Evolutionary conservation across 1,139 yeast species (phyloP).

Genomic region (Saccharomyces hybrid): DNA sequence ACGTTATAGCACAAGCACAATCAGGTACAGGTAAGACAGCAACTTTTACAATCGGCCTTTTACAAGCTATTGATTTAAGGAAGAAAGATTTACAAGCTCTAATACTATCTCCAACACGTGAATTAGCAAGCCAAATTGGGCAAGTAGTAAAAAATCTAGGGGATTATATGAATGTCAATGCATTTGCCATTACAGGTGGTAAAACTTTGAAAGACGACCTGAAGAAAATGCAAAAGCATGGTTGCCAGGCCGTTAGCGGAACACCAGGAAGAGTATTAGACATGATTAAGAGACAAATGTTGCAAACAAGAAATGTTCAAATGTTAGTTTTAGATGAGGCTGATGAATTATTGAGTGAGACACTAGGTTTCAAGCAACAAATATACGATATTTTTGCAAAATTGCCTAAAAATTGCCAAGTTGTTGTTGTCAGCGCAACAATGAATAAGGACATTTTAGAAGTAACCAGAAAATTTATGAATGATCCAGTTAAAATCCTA

Average conservation of each 20-base stretch:
- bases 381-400: constrained; percentile 80
- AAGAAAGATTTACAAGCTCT: constrained; percentile 66
- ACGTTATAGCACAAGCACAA: constrained; percentile 95
- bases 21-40: constrained; percentile 99
- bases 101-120: constrained; percentile 92
- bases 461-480: constrained; percentile 80
- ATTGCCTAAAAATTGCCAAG: constrained; percentile 77
- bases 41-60: constrained; percentile 86
- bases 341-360: constrained; percentile 76
- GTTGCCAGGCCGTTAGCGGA: constrained; percentile 91
- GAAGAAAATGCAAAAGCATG: constrained; percentile 53
- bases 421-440: constrained; percentile 92
- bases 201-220: constrained; percentile 76
- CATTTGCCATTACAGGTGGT: constrained; percentile 94
- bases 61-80: constrained; percentile 67
- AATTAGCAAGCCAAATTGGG: constrained; percentile 82
- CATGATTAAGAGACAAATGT: constrained; percentile 68
- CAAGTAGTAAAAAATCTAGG: constrained; percentile 80
- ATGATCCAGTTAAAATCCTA: constrained; percentile 81
- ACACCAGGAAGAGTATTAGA: constrained; percentile 94
- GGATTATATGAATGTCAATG: constrained; percentile 71
- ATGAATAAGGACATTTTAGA: constrained; percentile 77
- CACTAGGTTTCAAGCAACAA: constrained; percentile 76
- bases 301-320: constrained; percentile 63
- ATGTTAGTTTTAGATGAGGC: constrained; percentile 90